A percentile compares a stretch with the other conserved stretches of the same genome.
Conservation (phyloP, 2,329 filamentous ascomycete species). For the Peltaster fructicola region DNA sequence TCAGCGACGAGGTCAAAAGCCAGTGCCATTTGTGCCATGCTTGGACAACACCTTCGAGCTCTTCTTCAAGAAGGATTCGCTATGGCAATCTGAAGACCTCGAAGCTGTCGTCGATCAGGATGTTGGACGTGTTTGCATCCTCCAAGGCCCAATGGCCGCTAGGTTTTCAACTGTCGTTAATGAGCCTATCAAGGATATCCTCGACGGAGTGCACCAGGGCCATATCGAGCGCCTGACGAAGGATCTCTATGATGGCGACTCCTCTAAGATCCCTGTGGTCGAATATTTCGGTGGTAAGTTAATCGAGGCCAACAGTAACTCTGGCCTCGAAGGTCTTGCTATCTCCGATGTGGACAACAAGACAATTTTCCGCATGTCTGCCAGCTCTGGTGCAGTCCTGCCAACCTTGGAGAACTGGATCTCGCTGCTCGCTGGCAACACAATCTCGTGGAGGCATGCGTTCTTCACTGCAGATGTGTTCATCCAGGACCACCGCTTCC, state of each 20-base stretch:
- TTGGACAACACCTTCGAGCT: conserved; percentile 96
- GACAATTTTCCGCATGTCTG: conserved; percentile 68
- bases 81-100: conserved; percentile 97
- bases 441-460: conserved; percentile 84
- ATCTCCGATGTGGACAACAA: conserved; percentile 65
- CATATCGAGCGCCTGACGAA: conserved; percentile 67
- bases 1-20: conserved; percentile 84
- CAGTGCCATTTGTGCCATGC: conserved; percentile 86
- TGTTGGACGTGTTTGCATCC: conserved; percentile 85
- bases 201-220: conserved; percentile 73
- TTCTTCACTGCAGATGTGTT: conserved; percentile 87
- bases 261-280: conserved; percentile 58
- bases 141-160: conserved; percentile 84
- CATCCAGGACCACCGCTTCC: conserved; percentile 89
- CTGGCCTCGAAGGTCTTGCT: conserved; percentile 72
- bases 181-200: conserved; percentile 86
- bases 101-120: conserved; percentile 93
- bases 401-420: conserved; percentile 75
- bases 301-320: conserved; percentile 50
- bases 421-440: conserved; percentile 66
- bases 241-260: conserved; percentile 64
- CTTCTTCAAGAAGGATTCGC: conserved; percentile 99
- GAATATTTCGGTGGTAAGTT: conserved; percentile 94
- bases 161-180: conserved; percentile 81
- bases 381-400: conserved; percentile 52